phyloP scores from a whole-genome alignment of 139 green algal genomes.

The Picochlorum sp. region DNA sequence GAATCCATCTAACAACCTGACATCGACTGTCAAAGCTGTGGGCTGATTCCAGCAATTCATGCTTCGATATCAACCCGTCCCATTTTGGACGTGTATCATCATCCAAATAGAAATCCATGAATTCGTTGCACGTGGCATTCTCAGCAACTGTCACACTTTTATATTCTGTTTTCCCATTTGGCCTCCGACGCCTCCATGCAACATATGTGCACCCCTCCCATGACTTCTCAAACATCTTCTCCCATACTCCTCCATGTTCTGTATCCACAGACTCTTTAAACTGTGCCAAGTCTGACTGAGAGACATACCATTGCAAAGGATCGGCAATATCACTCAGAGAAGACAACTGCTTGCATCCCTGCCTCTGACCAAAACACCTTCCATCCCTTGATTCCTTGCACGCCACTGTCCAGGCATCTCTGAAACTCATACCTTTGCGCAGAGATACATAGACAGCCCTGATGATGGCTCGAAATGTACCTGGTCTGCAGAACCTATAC shows the following conservation, averaged over 20 bases:
- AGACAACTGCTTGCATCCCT: no score
- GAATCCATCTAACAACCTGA: conserved; percentile 79
- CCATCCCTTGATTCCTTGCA: not conserved
- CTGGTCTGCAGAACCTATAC: conserved; percentile 45
- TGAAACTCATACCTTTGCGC: not conserved
- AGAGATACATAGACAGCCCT: conserved; percentile 26
- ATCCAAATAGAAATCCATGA: conserved; percentile 80
- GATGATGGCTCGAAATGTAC: conserved; percentile 52
- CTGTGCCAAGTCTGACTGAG: conserved; percentile 50
- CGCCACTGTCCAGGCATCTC: not conserved
- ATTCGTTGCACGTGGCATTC: conserved; percentile 70
- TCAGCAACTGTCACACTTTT: conserved; percentile 61
- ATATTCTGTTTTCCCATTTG: conserved; percentile 80
- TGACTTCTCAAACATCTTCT: conserved; percentile 60
- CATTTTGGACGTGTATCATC: conserved; percentile 62
- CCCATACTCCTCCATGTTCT: conserved; percentile 33
- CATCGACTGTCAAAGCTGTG: conserved; percentile 24
- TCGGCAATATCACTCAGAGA: not conserved
- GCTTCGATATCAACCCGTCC: conserved; percentile 69
- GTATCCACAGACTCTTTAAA: conserved; percentile 50
- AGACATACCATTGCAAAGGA: conserved; percentile 52
- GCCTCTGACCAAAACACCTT: no score
- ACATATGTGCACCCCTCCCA: conserved; percentile 53
- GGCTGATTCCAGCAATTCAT: conserved; percentile 45
- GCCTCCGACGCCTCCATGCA: conserved; percentile 53